Conservation (phyloP, 495 filamentous ascomycete species). For the Podospora sp. region DNA sequence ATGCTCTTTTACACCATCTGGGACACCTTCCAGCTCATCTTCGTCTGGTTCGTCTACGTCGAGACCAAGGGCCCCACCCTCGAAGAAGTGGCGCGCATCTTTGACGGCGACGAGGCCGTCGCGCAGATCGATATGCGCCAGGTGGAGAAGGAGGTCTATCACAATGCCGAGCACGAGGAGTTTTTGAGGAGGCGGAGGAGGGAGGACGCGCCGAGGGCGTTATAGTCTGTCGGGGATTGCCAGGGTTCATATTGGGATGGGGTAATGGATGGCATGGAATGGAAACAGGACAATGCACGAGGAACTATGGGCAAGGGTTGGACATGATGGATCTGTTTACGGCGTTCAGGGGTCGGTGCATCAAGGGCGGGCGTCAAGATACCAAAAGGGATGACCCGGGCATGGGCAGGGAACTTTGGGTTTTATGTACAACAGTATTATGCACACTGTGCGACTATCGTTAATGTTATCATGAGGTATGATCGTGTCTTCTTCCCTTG, state of each 20-base stretch:
- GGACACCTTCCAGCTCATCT: conserved; percentile 57
- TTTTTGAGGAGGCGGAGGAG: conserved; percentile 17
- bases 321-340: neutral
- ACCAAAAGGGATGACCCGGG: neutral
- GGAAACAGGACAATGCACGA: too few species aligned
- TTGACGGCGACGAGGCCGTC: conserved; percentile 60
- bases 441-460: neutral
- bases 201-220: neutral
- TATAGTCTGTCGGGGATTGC: too few species aligned
- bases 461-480: neutral
- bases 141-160: conserved; percentile 50
- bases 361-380: neutral
- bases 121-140: conserved; percentile 52
- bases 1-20: conserved; percentile 67
- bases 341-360: neutral
- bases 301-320: neutral
- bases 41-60: conserved; percentile 69
- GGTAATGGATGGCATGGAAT: neutral
- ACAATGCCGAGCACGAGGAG: conserved; percentile 37
- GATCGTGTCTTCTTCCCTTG: neutral
- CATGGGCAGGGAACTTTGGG: neutral
- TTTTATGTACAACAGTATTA: neutral
- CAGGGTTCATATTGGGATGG: neutral
- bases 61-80: conserved; percentile 67
- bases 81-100: conserved; percentile 63